Evolutionary conservation across 1,139 yeast genomes (phyloP).

Genomic region (Yarrowia galli): DNA sequence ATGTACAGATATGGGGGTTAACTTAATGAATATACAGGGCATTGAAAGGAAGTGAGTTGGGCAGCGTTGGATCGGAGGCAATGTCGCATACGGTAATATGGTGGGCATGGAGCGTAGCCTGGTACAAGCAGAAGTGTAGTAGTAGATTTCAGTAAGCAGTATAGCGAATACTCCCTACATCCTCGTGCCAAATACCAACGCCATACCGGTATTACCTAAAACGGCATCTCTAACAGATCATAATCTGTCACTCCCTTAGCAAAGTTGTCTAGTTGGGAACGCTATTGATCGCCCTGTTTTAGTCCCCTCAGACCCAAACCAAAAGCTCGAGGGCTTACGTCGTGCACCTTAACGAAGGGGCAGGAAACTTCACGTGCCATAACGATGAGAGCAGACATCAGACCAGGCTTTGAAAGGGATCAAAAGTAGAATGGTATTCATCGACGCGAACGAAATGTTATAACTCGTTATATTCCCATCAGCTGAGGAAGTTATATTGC

Average conservation of each 20-base stretch:
- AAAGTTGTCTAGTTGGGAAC: not conserved
- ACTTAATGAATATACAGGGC: constrained; percentile 9
- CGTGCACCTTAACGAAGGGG: constrained; percentile 27
- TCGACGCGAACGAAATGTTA: not conserved
- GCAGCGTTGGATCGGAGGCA: not conserved
- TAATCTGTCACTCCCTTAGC: not conserved
- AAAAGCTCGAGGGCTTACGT: not conserved
- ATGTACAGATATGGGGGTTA: not conserved
- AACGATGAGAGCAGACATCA: no score
- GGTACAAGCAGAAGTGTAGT: no score
- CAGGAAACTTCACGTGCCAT: constrained; percentile 16
- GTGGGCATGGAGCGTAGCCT: no score
- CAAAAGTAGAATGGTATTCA: not conserved
- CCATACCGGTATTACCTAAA: no score
- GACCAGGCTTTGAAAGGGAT: not conserved
- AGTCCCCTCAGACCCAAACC: not conserved
- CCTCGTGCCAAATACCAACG: no score
- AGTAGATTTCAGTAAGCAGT: no score
- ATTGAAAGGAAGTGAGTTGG: not conserved
- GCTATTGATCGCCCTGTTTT: constrained; percentile 1
- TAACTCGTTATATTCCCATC: not conserved
- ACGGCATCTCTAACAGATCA: not conserved
- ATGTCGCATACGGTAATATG: no score
- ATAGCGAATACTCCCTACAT: no score
- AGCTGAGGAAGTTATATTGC: not conserved